Conservation (phyloP, 192 early-diverging fungal genomes). For the Umbelopsis sp. region DNA sequence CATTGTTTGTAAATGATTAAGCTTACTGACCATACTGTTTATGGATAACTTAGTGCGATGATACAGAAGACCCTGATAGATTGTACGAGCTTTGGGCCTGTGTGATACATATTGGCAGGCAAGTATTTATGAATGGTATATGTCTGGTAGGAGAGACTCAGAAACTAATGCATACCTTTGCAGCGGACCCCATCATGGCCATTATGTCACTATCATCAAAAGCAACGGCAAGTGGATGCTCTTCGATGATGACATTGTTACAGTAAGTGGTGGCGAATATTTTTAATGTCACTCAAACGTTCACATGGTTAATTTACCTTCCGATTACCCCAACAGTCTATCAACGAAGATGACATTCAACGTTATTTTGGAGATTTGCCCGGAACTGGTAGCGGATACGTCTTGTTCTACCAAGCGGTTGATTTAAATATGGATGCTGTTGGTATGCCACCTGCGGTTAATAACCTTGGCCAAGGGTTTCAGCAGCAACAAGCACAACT, state of each 20-base stretch:
- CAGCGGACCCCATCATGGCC: conserved; percentile 93
- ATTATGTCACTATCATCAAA: conserved; percentile 93
- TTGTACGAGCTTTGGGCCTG: conserved; percentile 90
- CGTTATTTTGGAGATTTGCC: conserved; percentile 83
- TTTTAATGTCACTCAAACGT: background rate
- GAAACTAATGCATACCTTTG: conserved; percentile 10
- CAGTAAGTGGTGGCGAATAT: conserved; percentile 50
- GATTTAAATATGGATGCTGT: conserved; percentile 34
- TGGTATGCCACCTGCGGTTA: background rate
- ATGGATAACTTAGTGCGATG: conserved; percentile 59
- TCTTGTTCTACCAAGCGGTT: conserved; percentile 76
- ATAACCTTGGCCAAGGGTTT: background rate
- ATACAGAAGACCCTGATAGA: conserved; percentile 80
- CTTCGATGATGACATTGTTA: conserved; percentile 97
- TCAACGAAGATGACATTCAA: conserved; percentile 75
- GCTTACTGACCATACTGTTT: background rate
- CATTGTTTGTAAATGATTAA: background rate
- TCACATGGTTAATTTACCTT: background rate
- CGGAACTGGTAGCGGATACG: conserved; percentile 76
- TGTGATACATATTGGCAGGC: conserved; percentile 94
- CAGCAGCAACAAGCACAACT: background rate
- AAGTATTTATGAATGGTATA: background rate
- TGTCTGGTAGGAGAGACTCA: background rate
- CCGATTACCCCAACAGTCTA: conserved; percentile 41
- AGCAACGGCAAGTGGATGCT: conserved; percentile 86